Percentiles rank a stretch among this genome's conserved stretches.
Evolutionary conservation across 2,329 filamentous ascomycete species (phyloP).

Genomic region (Exserohilum rostratum): DNA sequence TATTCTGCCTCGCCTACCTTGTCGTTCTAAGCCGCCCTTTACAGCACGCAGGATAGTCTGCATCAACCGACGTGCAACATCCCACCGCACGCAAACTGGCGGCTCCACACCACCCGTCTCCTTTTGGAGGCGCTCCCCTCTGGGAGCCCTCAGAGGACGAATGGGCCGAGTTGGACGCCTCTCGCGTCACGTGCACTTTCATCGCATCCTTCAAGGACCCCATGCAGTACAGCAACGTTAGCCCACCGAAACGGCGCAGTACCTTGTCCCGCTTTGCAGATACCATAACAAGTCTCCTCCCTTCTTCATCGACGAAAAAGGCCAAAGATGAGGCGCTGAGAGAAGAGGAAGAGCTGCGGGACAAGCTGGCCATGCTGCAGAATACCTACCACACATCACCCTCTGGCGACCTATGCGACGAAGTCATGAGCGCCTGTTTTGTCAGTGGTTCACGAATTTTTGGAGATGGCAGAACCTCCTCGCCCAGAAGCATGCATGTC

Average conservation of each 20-base stretch:
- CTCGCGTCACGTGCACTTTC: conserved; percentile 9
- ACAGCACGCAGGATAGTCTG: neutral
- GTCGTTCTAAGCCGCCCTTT: neutral
- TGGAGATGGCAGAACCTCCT: neutral
- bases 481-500: conserved; percentile 15
- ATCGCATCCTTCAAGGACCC: conserved; percentile 9
- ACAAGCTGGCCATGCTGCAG: neutral
- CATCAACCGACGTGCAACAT: neutral
- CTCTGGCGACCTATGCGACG: conserved; percentile 11
- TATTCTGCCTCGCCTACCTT: neutral
- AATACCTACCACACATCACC: conserved; percentile 14
- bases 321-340: neutral
- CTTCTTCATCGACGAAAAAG: neutral
- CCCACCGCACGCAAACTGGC: neutral
- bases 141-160: conserved; percentile 21
- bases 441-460: conserved; percentile 2
- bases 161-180: conserved; percentile 13
- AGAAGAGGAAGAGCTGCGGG: conserved; percentile 3
- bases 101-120: neutral
- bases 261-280: conserved; percentile 2
- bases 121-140: conserved; percentile 1
- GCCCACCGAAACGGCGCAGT: neutral
- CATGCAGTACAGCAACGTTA: neutral
- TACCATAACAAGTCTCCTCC: neutral
- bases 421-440: conserved; percentile 3